Conservation (phyloP, 495 filamentous ascomycete genomes). For the Hyaloscypha finlandica region DNA sequence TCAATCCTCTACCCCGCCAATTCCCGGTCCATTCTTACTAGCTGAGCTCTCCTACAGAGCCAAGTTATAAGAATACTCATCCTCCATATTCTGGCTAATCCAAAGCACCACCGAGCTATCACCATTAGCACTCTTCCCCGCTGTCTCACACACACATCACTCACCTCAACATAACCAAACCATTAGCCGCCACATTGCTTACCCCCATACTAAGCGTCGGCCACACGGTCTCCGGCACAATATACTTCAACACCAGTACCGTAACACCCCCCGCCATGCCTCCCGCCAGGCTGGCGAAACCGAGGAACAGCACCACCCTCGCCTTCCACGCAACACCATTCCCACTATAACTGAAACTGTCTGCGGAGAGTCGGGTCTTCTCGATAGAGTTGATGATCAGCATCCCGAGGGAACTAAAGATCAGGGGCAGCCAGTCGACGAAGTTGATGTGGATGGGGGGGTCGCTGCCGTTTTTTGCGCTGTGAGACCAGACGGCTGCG, state of each 20-base stretch:
- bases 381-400: conserved; percentile 99
- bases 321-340: conserved; percentile 95
- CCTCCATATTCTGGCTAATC: conserved; percentile 98
- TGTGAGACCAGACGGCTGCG: conserved; percentile 82
- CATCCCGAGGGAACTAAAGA: conserved; percentile 94
- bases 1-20: background rate
- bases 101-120: conserved; percentile 83
- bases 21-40: background rate
- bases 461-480: conserved; percentile 70
- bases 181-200: conserved; percentile 88
- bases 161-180: conserved; percentile 82
- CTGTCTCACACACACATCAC: conserved; percentile 31
- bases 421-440: conserved; percentile 97
- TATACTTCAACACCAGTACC: conserved; percentile 89
- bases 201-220: conserved; percentile 92
- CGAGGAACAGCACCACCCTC: conserved; percentile 89
- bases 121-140: conserved; percentile 4
- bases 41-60: conserved; percentile 59
- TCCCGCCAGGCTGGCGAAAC: conserved; percentile 91
- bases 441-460: conserved; percentile 83
- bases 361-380: conserved; percentile 81
- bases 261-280: conserved; percentile 91
- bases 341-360: conserved; percentile 85
- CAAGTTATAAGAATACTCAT: conserved; percentile 96
- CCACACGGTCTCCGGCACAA: conserved; percentile 74